phyloP scores from a whole-genome alignment of 495 filamentous ascomycete genomes.

The Cercophora samala region DNA sequence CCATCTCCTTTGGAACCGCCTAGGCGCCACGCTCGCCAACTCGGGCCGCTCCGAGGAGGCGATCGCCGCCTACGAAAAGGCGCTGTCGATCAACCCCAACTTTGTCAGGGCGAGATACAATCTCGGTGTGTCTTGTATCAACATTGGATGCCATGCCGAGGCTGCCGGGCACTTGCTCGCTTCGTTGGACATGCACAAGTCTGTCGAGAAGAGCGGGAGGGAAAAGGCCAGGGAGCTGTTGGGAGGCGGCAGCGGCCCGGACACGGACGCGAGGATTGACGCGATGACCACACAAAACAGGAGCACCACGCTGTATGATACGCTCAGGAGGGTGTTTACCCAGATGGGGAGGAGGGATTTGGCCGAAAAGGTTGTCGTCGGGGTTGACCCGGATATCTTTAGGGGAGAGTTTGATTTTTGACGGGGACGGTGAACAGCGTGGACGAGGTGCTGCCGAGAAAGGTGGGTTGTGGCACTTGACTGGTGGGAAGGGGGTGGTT shows the following conservation, averaged over 20 bases:
- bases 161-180: slow-evolving; percentile 93
- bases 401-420: slow-evolving; percentile 59
- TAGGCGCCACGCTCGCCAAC: slow-evolving; percentile 95
- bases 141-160: slow-evolving; percentile 90
- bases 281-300: slow-evolving; percentile 86
- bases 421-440: slow-evolving; percentile 30
- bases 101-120: slow-evolving; percentile 97
- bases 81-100: slow-evolving; percentile 82
- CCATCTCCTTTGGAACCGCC: slow-evolving; percentile 95
- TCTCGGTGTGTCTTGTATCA: slow-evolving; percentile 93
- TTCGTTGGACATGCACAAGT: slow-evolving; percentile 93
- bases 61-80: slow-evolving; percentile 92
- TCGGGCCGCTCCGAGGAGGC: slow-evolving; percentile 89
- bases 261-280: slow-evolving; percentile 64
- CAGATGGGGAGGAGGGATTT: slow-evolving; percentile 91
- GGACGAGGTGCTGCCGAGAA: not conserved
- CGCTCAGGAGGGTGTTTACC: slow-evolving; percentile 82
- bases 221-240: slow-evolving; percentile 83
- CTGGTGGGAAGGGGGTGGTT: slow-evolving; percentile 13
- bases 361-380: slow-evolving; percentile 77
- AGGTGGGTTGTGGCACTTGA: slow-evolving; percentile 20
- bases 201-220: slow-evolving; percentile 79
- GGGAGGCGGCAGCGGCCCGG: slow-evolving; percentile 44
- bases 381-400: slow-evolving; percentile 89
- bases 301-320: slow-evolving; percentile 94